Evolutionary conservation across 345 rosid genomes (phyloP), one percentile per base, ranked within the genome.

Genomic region (Gossypium stocksii): DNA sequence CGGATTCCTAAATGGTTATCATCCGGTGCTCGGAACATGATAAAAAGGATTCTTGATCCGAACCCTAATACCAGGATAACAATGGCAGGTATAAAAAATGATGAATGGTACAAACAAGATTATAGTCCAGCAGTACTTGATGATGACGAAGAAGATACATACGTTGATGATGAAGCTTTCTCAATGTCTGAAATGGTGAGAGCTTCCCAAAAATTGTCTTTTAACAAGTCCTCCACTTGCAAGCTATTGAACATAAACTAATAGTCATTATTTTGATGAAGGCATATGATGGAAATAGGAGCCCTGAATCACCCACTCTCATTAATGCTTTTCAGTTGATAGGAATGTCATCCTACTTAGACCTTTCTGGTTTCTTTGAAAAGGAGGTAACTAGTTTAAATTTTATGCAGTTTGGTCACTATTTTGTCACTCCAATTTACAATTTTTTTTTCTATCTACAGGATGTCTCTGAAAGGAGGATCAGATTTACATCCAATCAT

Each of bases 271-370:
- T 77, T 66, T 52, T 74, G 76, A 16, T 60, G 22, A 75, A 91
- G 97, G 79, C 87, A 77, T 78, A 76, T 19, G 89, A 84, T 74
- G 88, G 77, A 59, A 84, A 77, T 22, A 87, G 71, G 70, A 85
- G 84, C 66, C 88, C 88, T 3, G 83, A 81, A 76, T 89, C 89
- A 2, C 91, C 92, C 34, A 82, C 80, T 52, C 73, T 83, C 23
- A 89, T 94, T 77, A 91, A 92, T 70, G 99, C 98, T 74, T 94
- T 94, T 82, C 95, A 94, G 80, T 82, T 92, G 60, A 94, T 94
- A 17, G 98, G 99, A 78, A 94, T 94, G 99, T 92, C 98, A 52
- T 94, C 98, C 25, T 89, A 86, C 79, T 91, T 94, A 25, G 99
- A 92, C 79, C 90, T 94, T 68, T 94, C 98, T 2, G 97, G 99